A percentile compares a stretch with the other conserved stretches of the same genome.
Conservation (phyloP, 345 rosid genomes). For the Capsella bursapastoris region DNA sequence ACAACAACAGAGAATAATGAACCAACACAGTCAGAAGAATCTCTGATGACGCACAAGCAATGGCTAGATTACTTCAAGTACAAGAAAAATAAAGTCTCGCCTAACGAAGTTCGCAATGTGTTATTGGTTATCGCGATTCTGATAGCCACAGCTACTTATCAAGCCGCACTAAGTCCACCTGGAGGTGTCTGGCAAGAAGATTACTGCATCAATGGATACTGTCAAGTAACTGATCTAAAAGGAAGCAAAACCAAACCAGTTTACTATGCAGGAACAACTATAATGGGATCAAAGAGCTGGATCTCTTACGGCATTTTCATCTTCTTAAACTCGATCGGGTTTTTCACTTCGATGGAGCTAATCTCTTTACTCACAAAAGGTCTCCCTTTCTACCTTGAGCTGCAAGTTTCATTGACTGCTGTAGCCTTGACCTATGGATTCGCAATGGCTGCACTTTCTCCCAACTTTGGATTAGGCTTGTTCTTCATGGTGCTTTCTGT, state of each 20-base stretch:
- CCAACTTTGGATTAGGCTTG: constrained; percentile 33
- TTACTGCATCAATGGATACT: constrained; percentile 24
- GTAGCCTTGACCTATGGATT: constrained; percentile 44
- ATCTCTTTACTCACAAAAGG: constrained; percentile 37
- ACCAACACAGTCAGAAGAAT: no score
- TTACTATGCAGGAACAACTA: constrained; percentile 32
- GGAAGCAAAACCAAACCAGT: constrained; percentile 24
- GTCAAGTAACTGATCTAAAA: constrained; percentile 4
- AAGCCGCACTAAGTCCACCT: constrained; percentile 48
- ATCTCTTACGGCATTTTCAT: constrained; percentile 37
- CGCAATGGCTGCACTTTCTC: constrained; percentile 40
- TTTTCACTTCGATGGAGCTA: constrained; percentile 35
- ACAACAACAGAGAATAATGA: no score
- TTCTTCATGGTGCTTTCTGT: constrained; percentile 27
- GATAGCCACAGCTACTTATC: constrained; percentile 49
- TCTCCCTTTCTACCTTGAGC: constrained; percentile 41
- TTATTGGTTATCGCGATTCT: constrained; percentile 44
- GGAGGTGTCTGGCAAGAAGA: constrained; percentile 52
- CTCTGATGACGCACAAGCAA: no score
- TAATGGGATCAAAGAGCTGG: constrained; percentile 42
- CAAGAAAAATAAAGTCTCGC: constrained; percentile 40
- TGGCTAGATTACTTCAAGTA: constrained; percentile 27
- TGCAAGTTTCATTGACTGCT: constrained; percentile 40
- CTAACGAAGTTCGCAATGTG: constrained; percentile 37
- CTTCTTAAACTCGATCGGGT: constrained; percentile 32